phyloP scores from a whole-genome alignment of 2,329 filamentous ascomycete genomes.

The Immersiporthe knoxdaviesiana region DNA sequence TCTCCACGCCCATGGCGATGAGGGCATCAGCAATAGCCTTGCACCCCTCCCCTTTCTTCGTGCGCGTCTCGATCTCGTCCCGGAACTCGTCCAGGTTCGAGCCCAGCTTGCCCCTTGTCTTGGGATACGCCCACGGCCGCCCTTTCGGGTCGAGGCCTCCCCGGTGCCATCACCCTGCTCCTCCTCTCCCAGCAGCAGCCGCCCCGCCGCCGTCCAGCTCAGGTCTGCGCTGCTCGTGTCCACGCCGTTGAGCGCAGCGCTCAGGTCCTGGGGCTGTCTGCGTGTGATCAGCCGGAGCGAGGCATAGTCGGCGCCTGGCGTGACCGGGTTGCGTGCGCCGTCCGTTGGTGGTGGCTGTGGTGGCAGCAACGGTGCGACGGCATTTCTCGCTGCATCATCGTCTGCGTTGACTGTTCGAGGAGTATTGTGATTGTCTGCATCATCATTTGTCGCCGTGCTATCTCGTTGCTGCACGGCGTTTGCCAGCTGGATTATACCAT shows the following conservation, averaged over 20 bases:
- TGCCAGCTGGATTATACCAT: conserved; percentile 5
- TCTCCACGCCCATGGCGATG: conserved; percentile 22
- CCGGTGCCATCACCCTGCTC: not conserved
- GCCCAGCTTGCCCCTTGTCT: conserved; percentile 12
- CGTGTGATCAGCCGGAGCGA: conserved; percentile 20
- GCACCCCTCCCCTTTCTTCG: conserved; percentile 22
- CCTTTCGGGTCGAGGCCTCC: conserved; percentile 19
- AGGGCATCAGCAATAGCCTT: conserved; percentile 21
- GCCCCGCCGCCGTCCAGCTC: conserved; percentile 11
- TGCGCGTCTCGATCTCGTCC: conserved; percentile 20
- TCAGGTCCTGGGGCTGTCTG: conserved; percentile 13
- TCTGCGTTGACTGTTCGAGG: not conserved
- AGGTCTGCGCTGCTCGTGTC: conserved; percentile 21
- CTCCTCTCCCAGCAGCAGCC: too few species aligned
- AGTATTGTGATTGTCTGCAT: not conserved
- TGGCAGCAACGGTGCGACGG: not conserved
- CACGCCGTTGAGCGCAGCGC: conserved; percentile 7
- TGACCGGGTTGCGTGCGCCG: conserved; percentile 12
- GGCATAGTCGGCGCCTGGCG: conserved; percentile 16
- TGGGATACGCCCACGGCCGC: conserved; percentile 22
- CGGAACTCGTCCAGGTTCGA: conserved; percentile 25
- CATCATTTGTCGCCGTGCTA: not conserved
- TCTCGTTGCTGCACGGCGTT: conserved; percentile 3
- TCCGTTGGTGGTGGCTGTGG: not conserved
- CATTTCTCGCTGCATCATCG: not conserved